phyloP scores from a whole-genome alignment of 2,329 filamentous ascomycete genomes.

The Tolypocladium tundrense region DNA sequence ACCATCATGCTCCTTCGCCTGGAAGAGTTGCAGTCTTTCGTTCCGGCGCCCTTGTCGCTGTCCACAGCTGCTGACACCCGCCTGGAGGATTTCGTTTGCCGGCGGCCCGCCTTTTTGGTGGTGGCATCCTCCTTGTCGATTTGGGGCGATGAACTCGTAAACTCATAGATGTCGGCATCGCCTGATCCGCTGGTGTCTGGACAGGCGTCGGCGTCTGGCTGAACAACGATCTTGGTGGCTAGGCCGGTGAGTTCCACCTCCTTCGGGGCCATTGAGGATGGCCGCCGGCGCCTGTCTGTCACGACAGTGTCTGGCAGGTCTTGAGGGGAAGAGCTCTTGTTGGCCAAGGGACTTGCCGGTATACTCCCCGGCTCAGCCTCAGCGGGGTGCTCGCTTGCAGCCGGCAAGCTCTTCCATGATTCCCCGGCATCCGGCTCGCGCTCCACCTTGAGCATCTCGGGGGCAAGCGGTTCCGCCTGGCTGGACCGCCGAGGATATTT shows the following conservation, averaged over 20 bases:
- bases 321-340: slow-evolving; percentile 21
- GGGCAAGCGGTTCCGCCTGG: slow-evolving; percentile 15
- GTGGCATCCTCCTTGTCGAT: slow-evolving; percentile 17
- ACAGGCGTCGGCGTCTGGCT: slow-evolving; percentile 6
- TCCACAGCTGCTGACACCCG: slow-evolving; percentile 28
- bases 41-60: slow-evolving; percentile 21
- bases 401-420: slow-evolving; percentile 19
- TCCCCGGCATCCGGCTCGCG: slow-evolving; percentile 19
- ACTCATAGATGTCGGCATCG: slow-evolving; percentile 44
- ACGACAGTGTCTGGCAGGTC: slow-evolving; percentile 21
- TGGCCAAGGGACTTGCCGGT: slow-evolving; percentile 30
- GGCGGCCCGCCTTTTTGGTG: slow-evolving; percentile 15
- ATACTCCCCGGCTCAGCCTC: slow-evolving; percentile 11
- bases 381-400: neutral
- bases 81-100: slow-evolving; percentile 23
- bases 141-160: slow-evolving; percentile 36
- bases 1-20: slow-evolving; percentile 51
- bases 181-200: slow-evolving; percentile 12
- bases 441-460: slow-evolving; percentile 20
- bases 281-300: slow-evolving; percentile 30
- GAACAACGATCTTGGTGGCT: neutral
- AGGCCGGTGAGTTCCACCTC: slow-evolving; percentile 5
- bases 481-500: slow-evolving; percentile 37
- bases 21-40: slow-evolving; percentile 21
- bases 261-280: slow-evolving; percentile 18